phyloP scores from a whole-genome alignment of 768 basidiomycete species.

The Chalciporus chontae region DNA sequence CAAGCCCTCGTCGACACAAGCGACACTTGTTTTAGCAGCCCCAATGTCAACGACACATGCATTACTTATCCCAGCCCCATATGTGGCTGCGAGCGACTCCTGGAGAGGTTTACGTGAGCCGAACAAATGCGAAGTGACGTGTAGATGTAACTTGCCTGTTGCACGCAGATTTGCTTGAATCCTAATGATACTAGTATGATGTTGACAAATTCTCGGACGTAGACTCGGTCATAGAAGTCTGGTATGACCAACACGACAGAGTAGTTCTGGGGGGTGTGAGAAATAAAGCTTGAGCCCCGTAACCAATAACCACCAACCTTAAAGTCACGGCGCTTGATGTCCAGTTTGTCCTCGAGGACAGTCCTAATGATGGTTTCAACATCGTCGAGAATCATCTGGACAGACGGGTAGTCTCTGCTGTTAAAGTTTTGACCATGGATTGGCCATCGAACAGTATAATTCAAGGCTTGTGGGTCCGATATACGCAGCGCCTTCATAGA shows the following conservation, averaged over 20 bases:
- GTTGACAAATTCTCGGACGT: conserved; percentile 74
- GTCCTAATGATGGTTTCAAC: conserved; percentile 64
- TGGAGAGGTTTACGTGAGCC: conserved; percentile 26
- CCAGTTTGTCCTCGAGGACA: conserved; percentile 59
- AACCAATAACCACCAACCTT: conserved; percentile 44
- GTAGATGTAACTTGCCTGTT: conserved; percentile 56
- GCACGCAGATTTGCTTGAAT: conserved; percentile 89
- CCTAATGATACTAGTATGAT: conserved; percentile 76
- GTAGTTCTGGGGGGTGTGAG: conserved; percentile 54
- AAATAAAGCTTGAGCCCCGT: background rate
- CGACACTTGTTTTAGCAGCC: conserved; percentile 75
- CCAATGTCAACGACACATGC: conserved; percentile 98
- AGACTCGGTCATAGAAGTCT: conserved; percentile 83
- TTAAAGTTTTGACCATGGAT: conserved; percentile 83
- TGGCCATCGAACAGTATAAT: conserved; percentile 80
- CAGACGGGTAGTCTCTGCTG: conserved; percentile 67
- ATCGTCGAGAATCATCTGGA: conserved; percentile 72
- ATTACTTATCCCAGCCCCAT: conserved; percentile 90
- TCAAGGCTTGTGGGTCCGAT: conserved; percentile 61
- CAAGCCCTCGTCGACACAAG: conserved; percentile 93
- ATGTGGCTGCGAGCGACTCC: conserved; percentile 92
- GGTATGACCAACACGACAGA: conserved; percentile 88
- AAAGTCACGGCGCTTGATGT: conserved; percentile 50
- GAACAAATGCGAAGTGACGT: background rate
- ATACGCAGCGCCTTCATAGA: conserved; percentile 61